Evolutionary conservation across 78 protist species (phyloP).

Genomic region (Dictyostelium discoideum): DNA sequence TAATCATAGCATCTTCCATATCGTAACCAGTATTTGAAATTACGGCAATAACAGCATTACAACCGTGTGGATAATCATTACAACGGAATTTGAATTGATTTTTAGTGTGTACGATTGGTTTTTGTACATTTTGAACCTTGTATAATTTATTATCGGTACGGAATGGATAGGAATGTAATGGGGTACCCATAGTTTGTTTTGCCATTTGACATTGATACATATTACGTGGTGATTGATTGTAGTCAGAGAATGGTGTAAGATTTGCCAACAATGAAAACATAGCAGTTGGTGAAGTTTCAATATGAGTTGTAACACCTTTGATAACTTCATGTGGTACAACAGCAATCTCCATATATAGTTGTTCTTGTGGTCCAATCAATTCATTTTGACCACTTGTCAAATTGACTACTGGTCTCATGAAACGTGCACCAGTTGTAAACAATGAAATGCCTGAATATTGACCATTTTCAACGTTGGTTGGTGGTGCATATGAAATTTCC

Average conservation of each 20-base stretch:
- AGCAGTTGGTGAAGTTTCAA: slow-evolving; percentile 89
- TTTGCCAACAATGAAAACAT: slow-evolving; percentile 95
- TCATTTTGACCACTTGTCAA: slow-evolving; percentile 74
- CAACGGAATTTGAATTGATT: slow-evolving; percentile 76
- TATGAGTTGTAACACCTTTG: slow-evolving; percentile 82
- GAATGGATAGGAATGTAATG: slow-evolving; percentile 82
- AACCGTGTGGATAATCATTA: slow-evolving; percentile 97
- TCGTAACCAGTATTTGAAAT: slow-evolving; percentile 98
- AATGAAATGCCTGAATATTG: slow-evolving; percentile 88
- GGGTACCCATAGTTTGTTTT: slow-evolving; percentile 99
- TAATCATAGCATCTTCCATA: slow-evolving; percentile 92
- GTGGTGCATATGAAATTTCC: slow-evolving; percentile 77
- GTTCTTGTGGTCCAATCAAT: slow-evolving; percentile 96
- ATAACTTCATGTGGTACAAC: slow-evolving; percentile 67
- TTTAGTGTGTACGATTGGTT: slow-evolving; percentile 56
- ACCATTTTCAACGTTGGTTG: not conserved
- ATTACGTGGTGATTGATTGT: slow-evolving; percentile 99
- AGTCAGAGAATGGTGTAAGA: slow-evolving; percentile 98
- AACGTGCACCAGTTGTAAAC: slow-evolving; percentile 88
- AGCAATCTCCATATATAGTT: slow-evolving; percentile 95
- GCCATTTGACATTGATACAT: slow-evolving; percentile 98
- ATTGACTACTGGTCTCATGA: slow-evolving; percentile 95
- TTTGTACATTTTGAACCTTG: slow-evolving; percentile 92
- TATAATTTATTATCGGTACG: slow-evolving; percentile 98
- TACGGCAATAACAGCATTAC: slow-evolving; percentile 98